Evolutionary conservation across 129 eudicot species (phyloP).

Genomic region (Flaveria brownii): DNA sequence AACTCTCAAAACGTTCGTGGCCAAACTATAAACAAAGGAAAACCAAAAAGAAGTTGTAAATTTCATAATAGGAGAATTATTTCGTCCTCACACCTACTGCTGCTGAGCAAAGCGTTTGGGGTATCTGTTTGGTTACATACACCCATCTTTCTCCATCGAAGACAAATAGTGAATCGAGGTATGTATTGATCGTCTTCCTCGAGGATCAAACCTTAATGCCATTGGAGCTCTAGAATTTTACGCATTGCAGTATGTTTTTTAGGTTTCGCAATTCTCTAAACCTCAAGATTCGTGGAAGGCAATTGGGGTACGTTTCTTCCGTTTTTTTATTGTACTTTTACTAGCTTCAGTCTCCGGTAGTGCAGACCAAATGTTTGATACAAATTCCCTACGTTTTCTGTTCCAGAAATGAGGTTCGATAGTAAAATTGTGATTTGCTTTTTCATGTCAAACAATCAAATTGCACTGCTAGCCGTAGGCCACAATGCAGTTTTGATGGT

Average conservation of each 20-base stretch:
- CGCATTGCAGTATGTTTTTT: slow-evolving; percentile 17
- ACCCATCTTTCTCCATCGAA: no score
- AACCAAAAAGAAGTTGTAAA: no score
- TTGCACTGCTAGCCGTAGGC: no score
- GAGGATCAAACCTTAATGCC: background rate
- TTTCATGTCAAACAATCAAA: background rate
- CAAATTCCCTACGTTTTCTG: background rate
- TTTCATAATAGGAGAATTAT: no score
- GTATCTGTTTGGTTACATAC: no score
- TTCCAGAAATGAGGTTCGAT: no score
- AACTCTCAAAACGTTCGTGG: no score
- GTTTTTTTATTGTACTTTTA: background rate
- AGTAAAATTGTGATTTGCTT: background rate
- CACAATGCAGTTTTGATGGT: no score
- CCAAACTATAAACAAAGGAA: no score
- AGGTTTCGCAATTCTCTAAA: slow-evolving; percentile 14
- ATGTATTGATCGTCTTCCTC: slow-evolving; percentile 16
- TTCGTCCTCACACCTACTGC: no score
- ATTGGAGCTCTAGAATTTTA: background rate
- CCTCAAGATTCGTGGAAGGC: background rate
- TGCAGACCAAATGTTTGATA: slow-evolving; percentile 24
- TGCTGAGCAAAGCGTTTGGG: no score
- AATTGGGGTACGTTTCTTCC: slow-evolving; percentile 24
- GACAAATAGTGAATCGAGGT: background rate
- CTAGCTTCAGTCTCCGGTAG: background rate